These are phyloP conservation scores for Candida alai DNA, from an alignment of 805 yeast genomes.

Conservation along the genomic window DNA sequence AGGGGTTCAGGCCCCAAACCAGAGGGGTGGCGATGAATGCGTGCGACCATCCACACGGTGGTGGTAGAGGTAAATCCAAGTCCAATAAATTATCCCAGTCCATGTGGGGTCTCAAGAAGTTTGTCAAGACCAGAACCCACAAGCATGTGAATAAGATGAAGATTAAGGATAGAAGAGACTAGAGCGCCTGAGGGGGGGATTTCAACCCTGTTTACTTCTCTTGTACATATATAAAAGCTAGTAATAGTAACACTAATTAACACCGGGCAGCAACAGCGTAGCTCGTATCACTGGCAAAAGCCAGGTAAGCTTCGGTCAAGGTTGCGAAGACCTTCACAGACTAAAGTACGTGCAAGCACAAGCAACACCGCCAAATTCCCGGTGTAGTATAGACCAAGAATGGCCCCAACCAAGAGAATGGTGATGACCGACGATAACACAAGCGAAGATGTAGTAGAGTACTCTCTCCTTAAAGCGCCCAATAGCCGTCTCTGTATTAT, in stretches of 20 bases:
- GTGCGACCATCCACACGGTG: slow-evolving; percentile 97
- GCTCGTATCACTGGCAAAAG: slow-evolving; percentile 5
- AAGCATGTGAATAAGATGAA: slow-evolving; percentile 79
- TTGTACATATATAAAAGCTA: slow-evolving; percentile 8
- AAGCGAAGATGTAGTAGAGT: slow-evolving; percentile 4
- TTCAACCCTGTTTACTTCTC: background rate
- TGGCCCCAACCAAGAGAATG: slow-evolving; percentile 4
- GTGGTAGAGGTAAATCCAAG: slow-evolving; percentile 99
- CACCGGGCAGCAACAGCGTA: background rate
- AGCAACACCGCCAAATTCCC: slow-evolving; percentile 13
- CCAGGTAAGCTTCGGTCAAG: slow-evolving; percentile 6
- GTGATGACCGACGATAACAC: slow-evolving; percentile 8
- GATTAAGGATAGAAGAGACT: slow-evolving; percentile 69
- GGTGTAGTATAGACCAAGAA: slow-evolving; percentile 13
- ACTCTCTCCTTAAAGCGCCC: slow-evolving; percentile 4
- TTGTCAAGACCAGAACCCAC: slow-evolving; percentile 90
- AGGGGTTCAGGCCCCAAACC: slow-evolving; percentile 91
- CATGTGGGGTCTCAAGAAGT: slow-evolving; percentile 96
- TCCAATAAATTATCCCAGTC: slow-evolving; percentile 91
- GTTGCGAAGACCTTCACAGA: slow-evolving; percentile 10
- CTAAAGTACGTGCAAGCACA: slow-evolving; percentile 6
- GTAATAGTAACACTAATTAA: slow-evolving; percentile 1
- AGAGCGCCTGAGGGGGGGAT: background rate
- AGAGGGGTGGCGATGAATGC: slow-evolving; percentile 99
- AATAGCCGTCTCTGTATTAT: slow-evolving; percentile 7